A percentile compares a stretch with the other conserved stretches of the same genome.
Evolutionary conservation across 1,284 basidiomycete genomes (phyloP).

Genomic region (Tylopilus sp.): DNA sequence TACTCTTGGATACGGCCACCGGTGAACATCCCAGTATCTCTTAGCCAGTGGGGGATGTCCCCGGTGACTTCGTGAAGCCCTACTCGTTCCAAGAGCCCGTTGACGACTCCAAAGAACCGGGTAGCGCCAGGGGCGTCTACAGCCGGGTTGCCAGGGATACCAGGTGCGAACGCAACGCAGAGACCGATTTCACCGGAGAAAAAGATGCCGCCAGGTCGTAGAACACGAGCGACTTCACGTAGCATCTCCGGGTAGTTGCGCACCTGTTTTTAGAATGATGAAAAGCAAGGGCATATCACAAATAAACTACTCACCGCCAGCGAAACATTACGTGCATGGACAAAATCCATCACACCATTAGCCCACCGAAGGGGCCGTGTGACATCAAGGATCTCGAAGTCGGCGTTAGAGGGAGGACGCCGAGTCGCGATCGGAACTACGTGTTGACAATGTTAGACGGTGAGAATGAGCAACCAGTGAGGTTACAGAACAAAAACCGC

Average conservation of each 20-base stretch:
- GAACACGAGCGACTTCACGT: slow-evolving; percentile 52
- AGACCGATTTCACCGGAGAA: slow-evolving; percentile 58
- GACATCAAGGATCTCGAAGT: slow-evolving; percentile 62
- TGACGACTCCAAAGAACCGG: slow-evolving; percentile 44
- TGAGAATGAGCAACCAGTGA: slow-evolving; percentile 3
- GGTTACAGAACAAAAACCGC: slow-evolving; percentile 17
- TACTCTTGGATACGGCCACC: slow-evolving; percentile 34
- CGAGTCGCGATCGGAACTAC: slow-evolving; percentile 66
- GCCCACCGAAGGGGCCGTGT: slow-evolving; percentile 47
- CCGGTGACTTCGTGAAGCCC: slow-evolving; percentile 38
- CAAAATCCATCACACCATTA: slow-evolving; percentile 52
- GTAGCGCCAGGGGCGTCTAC: slow-evolving; percentile 39
- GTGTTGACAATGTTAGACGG: slow-evolving; percentile 6
- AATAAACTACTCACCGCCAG: slow-evolving; percentile 48
- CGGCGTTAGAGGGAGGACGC: slow-evolving; percentile 54
- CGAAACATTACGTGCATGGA: slow-evolving; percentile 56
- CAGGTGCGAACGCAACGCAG: slow-evolving; percentile 39
- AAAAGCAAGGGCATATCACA: slow-evolving; percentile 6
- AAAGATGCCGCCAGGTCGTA: slow-evolving; percentile 63
- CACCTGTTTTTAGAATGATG: slow-evolving; percentile 38
- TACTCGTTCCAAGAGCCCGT: slow-evolving; percentile 32
- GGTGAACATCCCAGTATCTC: slow-evolving; percentile 37
- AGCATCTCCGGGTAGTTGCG: slow-evolving; percentile 49
- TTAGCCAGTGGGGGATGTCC: slow-evolving; percentile 37
- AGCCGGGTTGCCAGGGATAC: slow-evolving; percentile 34